Percentiles rank a stretch among this genome's conserved stretches.
These are phyloP conservation scores for Suillus plorans DNA, from an alignment of 768 basidiomycete species.

Conservation along the genomic window DNA sequence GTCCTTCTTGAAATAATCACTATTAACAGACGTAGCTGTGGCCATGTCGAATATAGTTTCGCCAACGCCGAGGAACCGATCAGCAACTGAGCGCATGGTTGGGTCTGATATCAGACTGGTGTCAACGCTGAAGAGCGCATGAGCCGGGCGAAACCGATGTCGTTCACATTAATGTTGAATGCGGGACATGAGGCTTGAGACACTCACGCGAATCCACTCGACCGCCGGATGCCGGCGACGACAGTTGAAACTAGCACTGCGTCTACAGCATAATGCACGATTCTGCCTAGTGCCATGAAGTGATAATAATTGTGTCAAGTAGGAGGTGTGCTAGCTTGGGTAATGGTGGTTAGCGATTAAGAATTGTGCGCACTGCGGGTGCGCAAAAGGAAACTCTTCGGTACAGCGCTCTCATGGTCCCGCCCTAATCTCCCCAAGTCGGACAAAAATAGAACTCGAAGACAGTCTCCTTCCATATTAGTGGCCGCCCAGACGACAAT, in stretches of 20 bases:
- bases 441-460: neutral
- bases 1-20: slow-evolving; percentile 73
- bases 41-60: slow-evolving; percentile 88
- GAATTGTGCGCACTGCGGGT: neutral
- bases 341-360: neutral
- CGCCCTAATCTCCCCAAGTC: neutral
- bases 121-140: slow-evolving; percentile 50
- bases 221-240: slow-evolving; percentile 85
- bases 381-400: neutral
- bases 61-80: slow-evolving; percentile 82
- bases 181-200: slow-evolving; percentile 6
- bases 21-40: slow-evolving; percentile 85
- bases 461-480: neutral
- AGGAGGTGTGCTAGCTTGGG: neutral
- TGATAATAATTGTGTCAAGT: neutral
- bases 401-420: neutral
- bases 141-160: slow-evolving; percentile 1
- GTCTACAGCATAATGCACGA: slow-evolving; percentile 83
- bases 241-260: slow-evolving; percentile 85
- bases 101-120: slow-evolving; percentile 72
- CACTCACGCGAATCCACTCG: slow-evolving; percentile 88
- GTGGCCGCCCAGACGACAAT: neutral
- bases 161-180: neutral
- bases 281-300: slow-evolving; percentile 61
- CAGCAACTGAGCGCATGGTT: slow-evolving; percentile 71